A percentile compares a stretch with the other conserved stretches of the same genome.
These are phyloP conservation scores for Dactylellina drechsleri DNA, from an alignment of 2,329 filamentous ascomycete species.

Conservation along the genomic window DNA sequence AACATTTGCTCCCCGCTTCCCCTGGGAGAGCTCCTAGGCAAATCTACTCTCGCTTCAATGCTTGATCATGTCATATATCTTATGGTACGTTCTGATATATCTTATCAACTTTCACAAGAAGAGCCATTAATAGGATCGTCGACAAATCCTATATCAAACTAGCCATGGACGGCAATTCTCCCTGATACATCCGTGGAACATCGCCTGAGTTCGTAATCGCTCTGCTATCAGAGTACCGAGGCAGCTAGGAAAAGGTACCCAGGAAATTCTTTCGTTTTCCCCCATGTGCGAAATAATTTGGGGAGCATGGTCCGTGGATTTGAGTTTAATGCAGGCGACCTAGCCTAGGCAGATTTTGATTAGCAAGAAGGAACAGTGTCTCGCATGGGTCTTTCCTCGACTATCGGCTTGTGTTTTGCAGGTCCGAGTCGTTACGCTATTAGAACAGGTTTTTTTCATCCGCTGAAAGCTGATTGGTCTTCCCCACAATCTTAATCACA, in stretches of 20 bases:
- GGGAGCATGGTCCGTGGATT: slow-evolving; percentile 33
- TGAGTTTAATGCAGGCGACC: slow-evolving; percentile 1
- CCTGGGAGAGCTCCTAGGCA: slow-evolving; percentile 10
- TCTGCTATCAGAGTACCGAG: slow-evolving; percentile 38
- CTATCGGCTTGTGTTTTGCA: slow-evolving; percentile 16
- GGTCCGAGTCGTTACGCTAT: slow-evolving; percentile 13
- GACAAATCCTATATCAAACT: slow-evolving; percentile 11
- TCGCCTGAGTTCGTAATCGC: slow-evolving; percentile 10
- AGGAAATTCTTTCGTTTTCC: slow-evolving; percentile 16
- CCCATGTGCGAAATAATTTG: slow-evolving; percentile 48
- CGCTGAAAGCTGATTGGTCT: slow-evolving; percentile 31
- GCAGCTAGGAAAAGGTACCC: slow-evolving; percentile 33
- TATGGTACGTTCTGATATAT: not conserved
- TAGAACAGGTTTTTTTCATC: slow-evolving; percentile 12
- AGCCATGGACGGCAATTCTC: slow-evolving; percentile 29
- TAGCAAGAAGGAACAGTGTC: slow-evolving; percentile 23
- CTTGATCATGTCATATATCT: not conserved
- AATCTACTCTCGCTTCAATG: not conserved
- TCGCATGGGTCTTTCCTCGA: slow-evolving; percentile 14
- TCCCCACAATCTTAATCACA: slow-evolving; percentile 37
- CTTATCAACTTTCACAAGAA: not conserved
- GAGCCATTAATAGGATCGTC: slow-evolving; percentile 19
- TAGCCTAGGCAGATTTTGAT: slow-evolving; percentile 17
- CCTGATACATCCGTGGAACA: slow-evolving; percentile 39
- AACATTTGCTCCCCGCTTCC: not conserved